Conservation (phyloP, 2,329 filamentous ascomycete species). For the Blastomyces emzantsi region DNA sequence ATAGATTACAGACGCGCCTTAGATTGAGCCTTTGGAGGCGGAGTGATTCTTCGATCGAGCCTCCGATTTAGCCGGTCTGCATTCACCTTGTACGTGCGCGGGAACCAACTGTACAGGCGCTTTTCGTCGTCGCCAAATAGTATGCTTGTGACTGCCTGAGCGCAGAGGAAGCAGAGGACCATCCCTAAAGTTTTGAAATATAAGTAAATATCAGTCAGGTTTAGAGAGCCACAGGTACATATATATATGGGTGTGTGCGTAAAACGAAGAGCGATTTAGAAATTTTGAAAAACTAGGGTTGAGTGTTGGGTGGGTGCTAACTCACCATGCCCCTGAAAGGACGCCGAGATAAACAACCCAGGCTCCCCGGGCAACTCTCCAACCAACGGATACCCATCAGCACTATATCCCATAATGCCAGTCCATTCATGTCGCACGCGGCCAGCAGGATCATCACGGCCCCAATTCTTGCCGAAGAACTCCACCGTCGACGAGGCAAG, state of each 20-base stretch:
- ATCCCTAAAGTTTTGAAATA: constrained; percentile 12
- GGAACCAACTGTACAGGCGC: constrained; percentile 14
- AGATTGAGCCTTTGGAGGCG: constrained; percentile 1
- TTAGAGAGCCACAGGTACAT: background rate
- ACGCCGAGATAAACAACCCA: constrained; percentile 17
- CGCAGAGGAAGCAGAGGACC: constrained; percentile 15
- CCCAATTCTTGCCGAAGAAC: constrained; percentile 38
- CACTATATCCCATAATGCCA: constrained; percentile 50
- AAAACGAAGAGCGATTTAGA: background rate
- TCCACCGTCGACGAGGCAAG: constrained; percentile 21
- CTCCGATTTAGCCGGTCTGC: constrained; percentile 4
- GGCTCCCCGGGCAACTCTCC: constrained; percentile 34
- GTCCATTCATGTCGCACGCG: constrained; percentile 43
- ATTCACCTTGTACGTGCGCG: constrained; percentile 13
- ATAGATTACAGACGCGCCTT: background rate
- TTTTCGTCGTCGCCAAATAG: constrained; percentile 15
- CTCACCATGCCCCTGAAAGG: constrained; percentile 17
- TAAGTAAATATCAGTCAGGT: background rate
- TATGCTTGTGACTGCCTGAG: constrained; percentile 14
- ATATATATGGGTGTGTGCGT: background rate
- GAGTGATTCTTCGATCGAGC: constrained; percentile 2
- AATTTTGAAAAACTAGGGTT: background rate
- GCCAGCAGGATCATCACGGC: constrained; percentile 33
- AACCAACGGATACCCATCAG: constrained; percentile 47
- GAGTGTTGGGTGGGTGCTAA: background rate